Evolutionary conservation across 73 alveolate species (phyloP), one percentile per base, ranked within the genome.

Genomic region (Effrenium voratum): DNA sequence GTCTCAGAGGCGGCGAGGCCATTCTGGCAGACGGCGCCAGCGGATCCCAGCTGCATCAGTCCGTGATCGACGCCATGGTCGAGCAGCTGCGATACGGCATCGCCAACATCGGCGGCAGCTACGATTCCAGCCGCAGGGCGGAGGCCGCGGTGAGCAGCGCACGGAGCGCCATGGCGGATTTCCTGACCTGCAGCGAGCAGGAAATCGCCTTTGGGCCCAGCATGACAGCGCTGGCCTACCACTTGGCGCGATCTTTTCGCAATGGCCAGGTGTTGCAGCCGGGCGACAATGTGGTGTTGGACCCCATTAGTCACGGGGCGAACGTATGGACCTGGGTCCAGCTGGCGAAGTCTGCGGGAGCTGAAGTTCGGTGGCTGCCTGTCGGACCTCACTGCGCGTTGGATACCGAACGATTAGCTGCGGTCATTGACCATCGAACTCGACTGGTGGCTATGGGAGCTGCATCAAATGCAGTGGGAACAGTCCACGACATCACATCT

Each of bases 301-400:
- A 90, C 52, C 97, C 97, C 46, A 70, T 90, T 57, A 90, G 97
- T 57, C 97, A 90, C 63, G 97, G 97, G 45, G 97, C 97, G 50
- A 90, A 90, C 43, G 87, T 90, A 1, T 90, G 97, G 97, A 86
- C 97, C 87, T 90, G 97, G 97, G 38, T 70, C n/a, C 49, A 70
- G 52, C 75, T 90, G 34, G 97, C 97, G 38, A 52, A 52, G 49
- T 2, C 59, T 4, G 13, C 19, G 2, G 87, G 76, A 44, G 88
- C 76, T 34, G 97, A 90, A 63, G 87, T 90, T 49, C 97, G 97
- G 10, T 90, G 87, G 85, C 45, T 90, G 24, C 97, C 97, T 0
- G 49, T 50, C 59, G 40, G 50, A 24, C 40, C 81, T 59, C 93
- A 55, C 80, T 85, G 88, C 38, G 77, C 46, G 38, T 36, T 90